These are phyloP conservation scores for Tolypocladium guangdongense DNA, from an alignment of 2,329 filamentous ascomycete species.

Conservation along the genomic window DNA sequence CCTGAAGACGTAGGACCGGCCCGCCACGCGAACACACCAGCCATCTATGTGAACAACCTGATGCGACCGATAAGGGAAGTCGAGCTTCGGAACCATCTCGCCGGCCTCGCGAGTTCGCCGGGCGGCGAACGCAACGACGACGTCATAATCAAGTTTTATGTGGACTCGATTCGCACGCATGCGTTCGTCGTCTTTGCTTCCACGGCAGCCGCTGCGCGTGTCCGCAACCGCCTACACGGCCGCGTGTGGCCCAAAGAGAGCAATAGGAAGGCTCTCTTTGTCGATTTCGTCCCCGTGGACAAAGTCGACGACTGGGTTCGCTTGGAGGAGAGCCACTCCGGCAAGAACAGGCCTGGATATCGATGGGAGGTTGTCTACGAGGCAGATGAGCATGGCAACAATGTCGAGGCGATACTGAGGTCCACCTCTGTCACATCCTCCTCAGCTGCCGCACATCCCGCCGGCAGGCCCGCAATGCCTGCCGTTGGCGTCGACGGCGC, in stretches of 20 bases:
- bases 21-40: constrained; percentile 60
- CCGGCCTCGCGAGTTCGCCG: constrained; percentile 53
- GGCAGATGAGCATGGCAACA: constrained; percentile 38
- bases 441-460: constrained; percentile 4
- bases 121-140: constrained; percentile 39
- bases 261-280: constrained; percentile 72
- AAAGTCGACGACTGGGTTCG: constrained; percentile 65
- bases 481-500: constrained; percentile 18
- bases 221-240: constrained; percentile 65
- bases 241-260: constrained; percentile 80
- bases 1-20: constrained; percentile 38
- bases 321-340: constrained; percentile 44
- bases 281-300: constrained; percentile 78
- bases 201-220: constrained; percentile 61
- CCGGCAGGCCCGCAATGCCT: constrained; percentile 2
- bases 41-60: constrained; percentile 82
- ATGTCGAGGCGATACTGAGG: constrained; percentile 30
- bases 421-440: constrained; percentile 2
- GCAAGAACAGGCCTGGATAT: constrained; percentile 27
- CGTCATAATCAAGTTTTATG: constrained; percentile 55
- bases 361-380: constrained; percentile 69
- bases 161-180: constrained; percentile 81
- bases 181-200: constrained; percentile 67
- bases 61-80: constrained; percentile 72
- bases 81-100: constrained; percentile 57